phyloP scores from a whole-genome alignment of 345 rosid species.

The Eucalyptus shirleyi region DNA sequence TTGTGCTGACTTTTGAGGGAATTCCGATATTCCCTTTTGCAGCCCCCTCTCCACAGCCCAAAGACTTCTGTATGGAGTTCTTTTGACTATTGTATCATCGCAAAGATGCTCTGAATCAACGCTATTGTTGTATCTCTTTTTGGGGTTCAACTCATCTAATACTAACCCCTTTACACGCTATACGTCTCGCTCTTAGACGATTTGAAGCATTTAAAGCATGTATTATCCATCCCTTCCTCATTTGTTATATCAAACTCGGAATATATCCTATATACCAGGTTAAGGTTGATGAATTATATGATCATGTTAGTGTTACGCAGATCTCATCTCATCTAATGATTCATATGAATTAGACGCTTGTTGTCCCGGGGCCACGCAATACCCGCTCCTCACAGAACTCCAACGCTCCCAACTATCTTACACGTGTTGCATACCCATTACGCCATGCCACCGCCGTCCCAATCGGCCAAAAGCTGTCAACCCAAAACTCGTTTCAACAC shows the following conservation, averaged over 20 bases:
- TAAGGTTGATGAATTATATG: rapidly evolving
- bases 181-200: background rate
- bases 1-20: background rate
- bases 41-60: background rate
- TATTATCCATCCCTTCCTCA: background rate
- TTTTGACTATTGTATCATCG: background rate
- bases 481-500: background rate
- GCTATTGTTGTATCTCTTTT: background rate
- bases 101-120: background rate
- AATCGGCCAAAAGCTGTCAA: background rate
- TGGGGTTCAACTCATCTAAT: slow-evolving; percentile 5
- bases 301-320: background rate
- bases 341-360: rapidly evolving
- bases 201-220: background rate
- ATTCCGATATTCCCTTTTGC: background rate
- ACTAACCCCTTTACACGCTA: background rate
- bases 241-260: background rate
- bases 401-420: background rate
- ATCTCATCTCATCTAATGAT: rapidly evolving
- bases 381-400: background rate
- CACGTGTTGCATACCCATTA: background rate
- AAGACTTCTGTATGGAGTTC: background rate
- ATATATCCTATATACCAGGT: rapidly evolving
- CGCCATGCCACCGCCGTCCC: background rate
- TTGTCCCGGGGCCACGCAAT: background rate